Evolutionary conservation across 2,329 filamentous ascomycete genomes (phyloP).

Genomic region (Nothophoma quercina): DNA sequence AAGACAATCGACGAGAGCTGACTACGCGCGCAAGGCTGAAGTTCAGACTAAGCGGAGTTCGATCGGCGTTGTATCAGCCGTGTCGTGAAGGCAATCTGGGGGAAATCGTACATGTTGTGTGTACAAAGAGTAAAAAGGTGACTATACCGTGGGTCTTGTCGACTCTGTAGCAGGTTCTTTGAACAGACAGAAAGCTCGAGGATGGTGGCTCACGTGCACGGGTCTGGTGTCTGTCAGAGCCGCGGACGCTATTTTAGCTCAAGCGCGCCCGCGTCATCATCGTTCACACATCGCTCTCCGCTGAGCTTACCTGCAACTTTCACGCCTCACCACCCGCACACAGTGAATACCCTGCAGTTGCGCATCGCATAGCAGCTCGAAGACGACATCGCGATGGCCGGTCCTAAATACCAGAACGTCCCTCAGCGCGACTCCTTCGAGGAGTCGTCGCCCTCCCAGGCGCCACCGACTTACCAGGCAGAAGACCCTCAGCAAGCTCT

Average conservation of each 20-base stretch:
- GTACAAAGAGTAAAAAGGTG: too few relatives aligned
- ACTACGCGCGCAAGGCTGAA: too few relatives aligned
- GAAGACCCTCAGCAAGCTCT: conserved; percentile 65
- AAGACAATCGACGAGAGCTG: too few relatives aligned
- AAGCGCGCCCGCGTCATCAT: conserved; percentile 14
- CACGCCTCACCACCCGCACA: conserved; percentile 2
- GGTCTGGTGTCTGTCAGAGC: not conserved
- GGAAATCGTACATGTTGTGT: too few relatives aligned
- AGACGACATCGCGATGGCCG: conserved; percentile 65
- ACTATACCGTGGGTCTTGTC: too few relatives aligned
- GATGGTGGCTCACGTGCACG: conserved; percentile 8
- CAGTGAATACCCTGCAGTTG: not conserved
- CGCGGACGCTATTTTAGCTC: conserved; percentile 9
- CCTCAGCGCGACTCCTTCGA: conserved; percentile 88
- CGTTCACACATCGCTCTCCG: not conserved
- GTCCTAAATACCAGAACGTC: conserved; percentile 82
- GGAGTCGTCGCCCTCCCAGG: conserved; percentile 63
- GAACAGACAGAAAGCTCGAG: conserved; percentile 15
- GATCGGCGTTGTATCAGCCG: too few relatives aligned
- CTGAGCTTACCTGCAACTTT: not conserved
- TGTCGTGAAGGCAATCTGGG: too few relatives aligned
- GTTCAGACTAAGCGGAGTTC: too few relatives aligned
- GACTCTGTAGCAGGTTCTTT: too few relatives aligned
- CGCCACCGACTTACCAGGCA: conserved; percentile 75
- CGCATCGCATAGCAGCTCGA: conserved; percentile 7